Evolutionary conservation across 2,329 filamentous ascomycete genomes (phyloP), one percentile per base, ranked within the genome.

Genomic region (Colletotrichum sp.): DNA sequence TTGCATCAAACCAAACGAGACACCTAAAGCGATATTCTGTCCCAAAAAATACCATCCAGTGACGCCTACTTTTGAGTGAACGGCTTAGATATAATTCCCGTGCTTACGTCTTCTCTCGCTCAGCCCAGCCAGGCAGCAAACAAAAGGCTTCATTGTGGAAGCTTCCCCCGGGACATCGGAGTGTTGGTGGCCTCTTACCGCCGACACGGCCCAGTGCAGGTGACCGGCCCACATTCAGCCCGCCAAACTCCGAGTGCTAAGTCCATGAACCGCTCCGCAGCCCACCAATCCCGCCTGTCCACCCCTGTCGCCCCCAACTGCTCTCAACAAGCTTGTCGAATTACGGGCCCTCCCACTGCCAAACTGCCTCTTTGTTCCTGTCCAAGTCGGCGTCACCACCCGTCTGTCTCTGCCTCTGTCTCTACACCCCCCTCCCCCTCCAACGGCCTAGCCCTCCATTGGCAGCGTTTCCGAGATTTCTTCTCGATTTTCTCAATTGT

Each of bases 231-330:
- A 75, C 75, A 48, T 22, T 66, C 71, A 34, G 27, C 39, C 67
- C 71, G 72, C 71, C 70, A 77, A 77, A 76, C 75, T 74, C 75
- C 71, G 70, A 75, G 55, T 74, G 64, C 74, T 77, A 76, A 71
- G 71, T 75, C 68, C 70, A 65, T 68, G 74, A 70, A 73, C 73
- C 68, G 68, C 55, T 75, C 52, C 30, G 66, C 66, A 60, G 30
- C 36, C 66, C 55, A 22, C 64, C 56, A 28, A 55, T 55, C 43
- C 58, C 68, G 68, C 39, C n/a, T 16, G n/a, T 48, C 0, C 67
- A 64, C 61, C 67, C 69, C 73, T 74, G 74, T 60, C 58, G 25
- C 60, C 55, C 68, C 66, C 61, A 75, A 75, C 68, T 71, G 55
- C 72, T 75, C 72, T 75, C 72, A 75, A 75, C 72, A 56, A 74